A percentile compares a stretch with the other conserved stretches of the same genome.
Evolutionary conservation across 805 yeast genomes (phyloP).

Genomic region (Myxozyma sirexii): DNA sequence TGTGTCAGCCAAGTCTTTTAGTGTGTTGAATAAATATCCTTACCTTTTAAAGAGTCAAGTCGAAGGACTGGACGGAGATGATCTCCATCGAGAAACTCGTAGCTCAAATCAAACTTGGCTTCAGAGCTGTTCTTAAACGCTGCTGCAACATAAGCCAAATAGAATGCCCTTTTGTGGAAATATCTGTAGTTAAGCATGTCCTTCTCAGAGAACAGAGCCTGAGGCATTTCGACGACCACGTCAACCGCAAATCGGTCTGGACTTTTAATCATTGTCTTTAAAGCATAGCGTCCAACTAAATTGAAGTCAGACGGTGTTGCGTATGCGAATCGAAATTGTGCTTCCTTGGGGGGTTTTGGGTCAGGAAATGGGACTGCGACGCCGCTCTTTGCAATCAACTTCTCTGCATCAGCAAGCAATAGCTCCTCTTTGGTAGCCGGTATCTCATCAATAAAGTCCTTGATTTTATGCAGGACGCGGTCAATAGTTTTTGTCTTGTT

Average conservation of each 20-base stretch:
- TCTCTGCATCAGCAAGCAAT: conserved; percentile 55
- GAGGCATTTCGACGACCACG: conserved; percentile 80
- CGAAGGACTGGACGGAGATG: conserved; percentile 71
- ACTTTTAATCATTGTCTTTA: conserved; percentile 74
- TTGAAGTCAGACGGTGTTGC: conserved; percentile 72
- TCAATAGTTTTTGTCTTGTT: conserved; percentile 66
- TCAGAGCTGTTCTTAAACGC: conserved; percentile 53
- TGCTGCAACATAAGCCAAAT: conserved; percentile 75
- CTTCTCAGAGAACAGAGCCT: conserved; percentile 70
- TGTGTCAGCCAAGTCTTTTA: background rate
- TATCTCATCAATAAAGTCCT: conserved; percentile 65
- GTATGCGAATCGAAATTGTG: conserved; percentile 73
- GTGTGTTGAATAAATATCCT: background rate
- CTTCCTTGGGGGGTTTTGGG: conserved; percentile 69
- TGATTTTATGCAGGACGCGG: conserved; percentile 71
- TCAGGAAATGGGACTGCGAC: conserved; percentile 83
- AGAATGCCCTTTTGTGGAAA: conserved; percentile 85
- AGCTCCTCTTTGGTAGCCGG: conserved; percentile 54
- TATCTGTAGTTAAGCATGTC: conserved; percentile 91
- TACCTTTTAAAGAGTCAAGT: conserved; percentile 51
- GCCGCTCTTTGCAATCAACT: conserved; percentile 53
- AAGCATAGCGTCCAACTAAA: conserved; percentile 85
- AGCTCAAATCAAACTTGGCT: conserved; percentile 54
- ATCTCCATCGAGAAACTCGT: conserved; percentile 75
- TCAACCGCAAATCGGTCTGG: conserved; percentile 73